Base-by-base conservation (phyloP, 192 early-diverging fungal genomes). In the Coemansia sp. region DNA sequence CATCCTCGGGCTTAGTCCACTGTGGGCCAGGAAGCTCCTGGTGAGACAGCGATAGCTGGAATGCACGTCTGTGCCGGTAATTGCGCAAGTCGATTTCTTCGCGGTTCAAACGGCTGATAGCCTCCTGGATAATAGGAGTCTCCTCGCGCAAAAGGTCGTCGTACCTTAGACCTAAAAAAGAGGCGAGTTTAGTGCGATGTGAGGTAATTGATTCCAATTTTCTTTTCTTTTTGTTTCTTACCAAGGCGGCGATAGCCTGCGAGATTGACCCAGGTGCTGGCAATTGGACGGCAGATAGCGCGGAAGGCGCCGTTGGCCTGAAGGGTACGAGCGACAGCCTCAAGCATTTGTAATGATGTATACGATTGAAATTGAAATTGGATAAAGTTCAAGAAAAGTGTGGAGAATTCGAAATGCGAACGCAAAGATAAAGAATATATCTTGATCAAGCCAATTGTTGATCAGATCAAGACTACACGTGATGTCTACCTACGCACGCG, bases 91-190 rank as follows among this genome's bases (percentile, higher is more conserved):
- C 85, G 29, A 72, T 68, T 56, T 91, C 93, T 13, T 87, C 60
- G 27, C 86, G 86, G 59, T 88, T 78, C 19, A 98, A 85, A 24
- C 95, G 91, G 69, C 87, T 81, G 48, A 97, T 75, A 4, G 96
- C 95, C 75, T 93, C 92, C 67, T 88, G 81, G 45, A 94, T 89
- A 51, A 94, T 82, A 29, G 87, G 85, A 54, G 83, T 92, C 81
- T 98, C 94, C 50, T 95, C 93, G 35, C 84, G 86, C 78, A 96
- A 84, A 51, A 98, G 79, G 79, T 97, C 96, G 86, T 98, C 96
- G 72, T 90, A 93, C 60, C 87, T 86, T 50, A 98, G 84, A 67
- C 96, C 96, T 80, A 75, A 33, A 3, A 37, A 24, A 62, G n/a
- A 64, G 9, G 27, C 13, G 19, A 21, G 41, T 92, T 48, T 19